Evolutionary conservation across 345 rosid genomes (phyloP).

Genomic region (Mercurialis annua): DNA sequence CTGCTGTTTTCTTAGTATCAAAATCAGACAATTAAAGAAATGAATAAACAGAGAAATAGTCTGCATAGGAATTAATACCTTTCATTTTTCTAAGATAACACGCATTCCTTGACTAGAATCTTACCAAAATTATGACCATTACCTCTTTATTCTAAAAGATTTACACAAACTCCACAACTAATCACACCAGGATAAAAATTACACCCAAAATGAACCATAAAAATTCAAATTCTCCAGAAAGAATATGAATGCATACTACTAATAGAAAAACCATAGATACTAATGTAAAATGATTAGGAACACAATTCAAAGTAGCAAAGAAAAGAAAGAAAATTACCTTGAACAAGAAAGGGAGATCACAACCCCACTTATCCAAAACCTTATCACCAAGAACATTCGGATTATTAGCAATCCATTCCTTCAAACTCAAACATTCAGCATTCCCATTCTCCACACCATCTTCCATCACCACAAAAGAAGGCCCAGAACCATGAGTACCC

Average conservation of each 20-base stretch:
- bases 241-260: background rate
- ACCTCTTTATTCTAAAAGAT: background rate
- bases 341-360: constrained; percentile 92
- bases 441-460: constrained; percentile 37
- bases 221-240: background rate
- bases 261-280: background rate
- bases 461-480: constrained; percentile 49
- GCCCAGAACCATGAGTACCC: constrained; percentile 90
- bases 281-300: background rate
- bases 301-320: background rate
- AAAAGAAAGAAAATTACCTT: constrained; percentile 48
- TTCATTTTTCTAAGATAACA: no score
- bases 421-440: constrained; percentile 37
- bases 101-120: no score
- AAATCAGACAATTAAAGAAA: no score
- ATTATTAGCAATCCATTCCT: constrained; percentile 65
- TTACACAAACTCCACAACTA: background rate
- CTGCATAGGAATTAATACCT: no score
- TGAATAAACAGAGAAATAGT: no score
- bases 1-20: background rate
- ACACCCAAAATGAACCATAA: background rate
- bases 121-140: no score
- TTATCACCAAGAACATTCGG: constrained; percentile 69
- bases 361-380: constrained; percentile 88
- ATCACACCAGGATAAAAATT: background rate